phyloP scores from a whole-genome alignment of 805 yeast species.

The Wickerhamiella vanderwaltii region DNA sequence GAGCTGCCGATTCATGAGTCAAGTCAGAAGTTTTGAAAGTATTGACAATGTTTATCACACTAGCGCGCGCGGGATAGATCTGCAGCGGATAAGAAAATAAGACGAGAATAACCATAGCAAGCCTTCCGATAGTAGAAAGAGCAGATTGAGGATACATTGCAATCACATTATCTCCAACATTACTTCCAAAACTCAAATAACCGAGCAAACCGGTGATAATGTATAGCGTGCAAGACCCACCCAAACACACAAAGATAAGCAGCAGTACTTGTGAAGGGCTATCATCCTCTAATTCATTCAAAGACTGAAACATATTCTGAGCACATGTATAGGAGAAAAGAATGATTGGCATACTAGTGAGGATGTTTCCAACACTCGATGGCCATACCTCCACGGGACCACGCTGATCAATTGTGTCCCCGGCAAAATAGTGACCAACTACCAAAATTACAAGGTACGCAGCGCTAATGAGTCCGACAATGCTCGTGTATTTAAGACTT shows the following conservation, averaged over 20 bases:
- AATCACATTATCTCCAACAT: slow-evolving; percentile 67
- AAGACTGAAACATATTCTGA: slow-evolving; percentile 82
- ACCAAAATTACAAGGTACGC: slow-evolving; percentile 65
- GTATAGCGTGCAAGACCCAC: slow-evolving; percentile 50
- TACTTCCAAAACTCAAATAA: slow-evolving; percentile 74
- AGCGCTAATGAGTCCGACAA: slow-evolving; percentile 71
- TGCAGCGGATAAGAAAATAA: slow-evolving; percentile 79
- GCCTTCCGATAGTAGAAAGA: slow-evolving; percentile 65
- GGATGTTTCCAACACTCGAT: slow-evolving; percentile 30
- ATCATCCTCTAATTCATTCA: slow-evolving; percentile 61
- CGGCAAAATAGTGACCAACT: slow-evolving; percentile 49
- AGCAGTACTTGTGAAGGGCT: slow-evolving; percentile 36
- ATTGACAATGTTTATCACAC: slow-evolving; percentile 58
- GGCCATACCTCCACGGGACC: slow-evolving; percentile 46
- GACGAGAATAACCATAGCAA: slow-evolving; percentile 70
- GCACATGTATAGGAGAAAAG: slow-evolving; percentile 95
- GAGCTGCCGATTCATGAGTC: slow-evolving; percentile 1
- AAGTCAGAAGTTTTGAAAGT: slow-evolving; percentile 21
- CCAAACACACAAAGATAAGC: slow-evolving; percentile 43
- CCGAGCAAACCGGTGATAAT: slow-evolving; percentile 68
- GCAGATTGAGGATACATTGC: slow-evolving; percentile 55
- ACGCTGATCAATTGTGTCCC: slow-evolving; percentile 40
- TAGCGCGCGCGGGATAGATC: slow-evolving; percentile 80
- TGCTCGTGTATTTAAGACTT: slow-evolving; percentile 73
- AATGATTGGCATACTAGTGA: slow-evolving; percentile 76